Base-by-base conservation (phyloP, 805 yeast species). In the Starmerella apis region DNA sequence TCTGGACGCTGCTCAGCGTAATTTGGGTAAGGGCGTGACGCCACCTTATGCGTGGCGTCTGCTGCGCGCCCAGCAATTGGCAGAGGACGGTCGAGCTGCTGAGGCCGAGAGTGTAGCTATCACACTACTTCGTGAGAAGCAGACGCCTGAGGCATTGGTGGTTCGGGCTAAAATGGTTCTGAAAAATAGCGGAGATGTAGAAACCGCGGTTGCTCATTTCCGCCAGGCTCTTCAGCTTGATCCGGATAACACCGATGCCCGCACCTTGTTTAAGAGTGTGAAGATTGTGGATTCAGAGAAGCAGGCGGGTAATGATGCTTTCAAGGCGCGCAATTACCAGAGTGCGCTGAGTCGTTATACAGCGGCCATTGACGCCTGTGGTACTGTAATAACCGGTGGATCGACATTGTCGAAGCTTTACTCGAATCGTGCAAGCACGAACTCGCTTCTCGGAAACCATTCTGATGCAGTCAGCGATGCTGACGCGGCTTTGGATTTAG, bases 361-460 rank as follows among this genome's bases (percentile, higher is more conserved):
- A 1, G 64, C 73, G 53, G 96, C 96, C 8, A 82, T 90, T 31
- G 81, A 73, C 25, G 56, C 81, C 13, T 81, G 81, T 56, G 79
- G 80, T 46, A 77, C 84, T 2, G 73, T 80, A 28, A 58, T 58
- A 14, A 65, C 61, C 49, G 24, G 27, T 19, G 54, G 51, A 14
- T 30, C 39, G 32, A 39, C 44, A 11, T 47, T 56, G 13, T 14
- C 48, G 35, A 67, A 60, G 50, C 79, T 81, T 55, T 86, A 72
- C 62, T 81, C 95, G 9, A 90, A 90, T 66, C 73, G 96, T 56
- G 96, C 97, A 0, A 87, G 88, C 51, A 94, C 84, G 1, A 80
- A 86, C 57, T 73, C 86, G 59, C 80, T 83, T 61, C 64, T 83
- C 46, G 95, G 86, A 59, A 78, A 77, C 57, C 81, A 81, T 63